These are phyloP conservation scores for Heimioporus sp. DNA, from an alignment of 768 basidiomycete genomes.

Conservation along the genomic window DNA sequence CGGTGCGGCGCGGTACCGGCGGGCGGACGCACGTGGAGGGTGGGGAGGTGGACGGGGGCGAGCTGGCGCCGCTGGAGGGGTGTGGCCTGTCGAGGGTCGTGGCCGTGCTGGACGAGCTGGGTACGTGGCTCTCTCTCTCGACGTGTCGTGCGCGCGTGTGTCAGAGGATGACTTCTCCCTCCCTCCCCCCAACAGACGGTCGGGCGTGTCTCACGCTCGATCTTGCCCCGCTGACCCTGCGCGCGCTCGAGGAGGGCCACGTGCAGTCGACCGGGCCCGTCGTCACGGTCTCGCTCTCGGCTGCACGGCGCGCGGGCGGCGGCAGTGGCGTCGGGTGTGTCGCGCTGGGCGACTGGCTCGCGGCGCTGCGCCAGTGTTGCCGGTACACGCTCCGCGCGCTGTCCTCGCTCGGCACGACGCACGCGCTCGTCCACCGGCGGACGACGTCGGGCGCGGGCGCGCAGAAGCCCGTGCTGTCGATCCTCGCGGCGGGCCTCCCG, in stretches of 20 bases:
- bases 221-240: conserved; percentile 44
- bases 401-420: conserved; percentile 31
- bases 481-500: conserved; percentile 48
- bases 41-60: conserved; percentile 24
- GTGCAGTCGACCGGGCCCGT: conserved; percentile 33
- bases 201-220: conserved; percentile 43
- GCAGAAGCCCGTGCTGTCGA: conserved; percentile 35
- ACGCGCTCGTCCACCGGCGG: conserved; percentile 26
- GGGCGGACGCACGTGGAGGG: neutral
- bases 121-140: conserved; percentile 1
- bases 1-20: conserved; percentile 27
- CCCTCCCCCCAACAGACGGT: conserved; percentile 16
- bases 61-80: conserved; percentile 44
- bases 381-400: conserved; percentile 45
- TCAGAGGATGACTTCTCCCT: neutral
- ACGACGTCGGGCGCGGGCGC: conserved; percentile 28
- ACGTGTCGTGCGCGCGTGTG: too few relatives aligned
- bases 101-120: conserved; percentile 39
- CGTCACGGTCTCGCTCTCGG: conserved; percentile 35
- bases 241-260: conserved; percentile 38
- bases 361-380: conserved; percentile 53
- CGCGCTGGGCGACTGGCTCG: conserved; percentile 37
- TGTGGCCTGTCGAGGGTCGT: conserved; percentile 51
- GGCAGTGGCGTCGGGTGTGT: too few relatives aligned
- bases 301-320: conserved; percentile 19